A percentile compares a stretch with the other conserved stretches of the same genome.
These are phyloP conservation scores for Lichtheimia hyalospora DNA, from an alignment of 371 early-diverging fungal genomes.

Conservation along the genomic window DNA sequence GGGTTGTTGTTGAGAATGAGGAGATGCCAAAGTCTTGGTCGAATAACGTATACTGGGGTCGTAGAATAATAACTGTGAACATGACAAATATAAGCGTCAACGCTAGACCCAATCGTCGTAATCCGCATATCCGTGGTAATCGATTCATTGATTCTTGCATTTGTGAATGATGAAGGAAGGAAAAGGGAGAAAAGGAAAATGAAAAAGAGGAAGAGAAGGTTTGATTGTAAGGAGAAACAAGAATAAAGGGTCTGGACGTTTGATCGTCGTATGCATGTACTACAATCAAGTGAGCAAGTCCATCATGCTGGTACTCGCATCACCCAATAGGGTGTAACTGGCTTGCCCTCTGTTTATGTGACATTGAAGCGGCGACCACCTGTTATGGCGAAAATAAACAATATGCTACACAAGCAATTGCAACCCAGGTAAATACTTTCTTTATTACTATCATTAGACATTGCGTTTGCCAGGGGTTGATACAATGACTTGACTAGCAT, in stretches of 20 bases:
- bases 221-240: neutral
- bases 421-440: neutral
- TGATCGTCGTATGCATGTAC: too few relatives aligned
- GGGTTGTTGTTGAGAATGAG: neutral
- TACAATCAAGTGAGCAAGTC: too few relatives aligned
- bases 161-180: neutral
- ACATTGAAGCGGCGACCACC: too few relatives aligned
- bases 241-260: neutral
- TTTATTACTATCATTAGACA: neutral
- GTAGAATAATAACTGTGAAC: neutral
- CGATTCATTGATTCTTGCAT: neutral
- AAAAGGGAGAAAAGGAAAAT: neutral
- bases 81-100: neutral
- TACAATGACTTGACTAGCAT: too few relatives aligned
- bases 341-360: too few relatives aligned
- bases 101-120: neutral
- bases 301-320: too few relatives aligned
- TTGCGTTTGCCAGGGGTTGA: neutral
- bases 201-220: neutral
- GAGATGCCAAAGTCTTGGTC: neutral
- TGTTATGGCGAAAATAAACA: too few relatives aligned
- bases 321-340: too few relatives aligned
- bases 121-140: conserved; percentile 5
- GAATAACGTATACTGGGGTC: neutral
- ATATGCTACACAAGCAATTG: too few relatives aligned